These are phyloP conservation scores for Penicillium freii DNA, from an alignment of 2,329 filamentous ascomycete species.

Conservation along the genomic window DNA sequence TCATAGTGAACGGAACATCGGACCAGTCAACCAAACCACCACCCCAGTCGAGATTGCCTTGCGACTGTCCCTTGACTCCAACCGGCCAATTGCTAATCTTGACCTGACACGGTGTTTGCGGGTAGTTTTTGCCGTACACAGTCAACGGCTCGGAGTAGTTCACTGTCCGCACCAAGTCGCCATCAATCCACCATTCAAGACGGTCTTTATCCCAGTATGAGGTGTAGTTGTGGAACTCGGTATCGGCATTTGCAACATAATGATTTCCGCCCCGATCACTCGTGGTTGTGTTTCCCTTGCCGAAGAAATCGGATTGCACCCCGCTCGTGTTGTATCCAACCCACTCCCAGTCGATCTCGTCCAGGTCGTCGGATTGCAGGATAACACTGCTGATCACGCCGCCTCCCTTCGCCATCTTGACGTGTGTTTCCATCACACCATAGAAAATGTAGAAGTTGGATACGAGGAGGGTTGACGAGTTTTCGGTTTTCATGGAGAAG, in stretches of 20 bases:
- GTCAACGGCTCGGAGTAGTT: constrained; percentile 57
- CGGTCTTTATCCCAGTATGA: constrained; percentile 66
- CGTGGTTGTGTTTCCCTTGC: constrained; percentile 73
- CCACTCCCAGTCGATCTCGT: constrained; percentile 74
- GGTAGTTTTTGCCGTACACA: constrained; percentile 55
- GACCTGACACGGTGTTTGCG: constrained; percentile 71
- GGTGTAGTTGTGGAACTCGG: constrained; percentile 47
- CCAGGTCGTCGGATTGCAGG: constrained; percentile 75
- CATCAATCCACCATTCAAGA: constrained; percentile 67
- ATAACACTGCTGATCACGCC: constrained; percentile 82
- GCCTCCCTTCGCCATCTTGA: constrained; percentile 71
- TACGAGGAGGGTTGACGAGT: constrained; percentile 74
- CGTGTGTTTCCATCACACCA: constrained; percentile 70
- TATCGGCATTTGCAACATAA: constrained; percentile 57
- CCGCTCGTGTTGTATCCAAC: constrained; percentile 36
- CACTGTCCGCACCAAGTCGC: constrained; percentile 59
- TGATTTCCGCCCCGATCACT: constrained; percentile 85
- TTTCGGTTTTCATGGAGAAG: constrained; percentile 68
- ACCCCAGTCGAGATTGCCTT: constrained; percentile 63
- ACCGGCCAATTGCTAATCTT: constrained; percentile 69
- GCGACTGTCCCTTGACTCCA: constrained; percentile 46
- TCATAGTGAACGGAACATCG: constrained; percentile 69
- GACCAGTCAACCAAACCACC: constrained; percentile 66
- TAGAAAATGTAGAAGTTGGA: constrained; percentile 84
- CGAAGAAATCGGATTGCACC: constrained; percentile 87